Evolutionary conservation across 2,329 filamentous ascomycete genomes (phyloP), one percentile per base, ranked within the genome.

Genomic region (Cercospora zeina): DNA sequence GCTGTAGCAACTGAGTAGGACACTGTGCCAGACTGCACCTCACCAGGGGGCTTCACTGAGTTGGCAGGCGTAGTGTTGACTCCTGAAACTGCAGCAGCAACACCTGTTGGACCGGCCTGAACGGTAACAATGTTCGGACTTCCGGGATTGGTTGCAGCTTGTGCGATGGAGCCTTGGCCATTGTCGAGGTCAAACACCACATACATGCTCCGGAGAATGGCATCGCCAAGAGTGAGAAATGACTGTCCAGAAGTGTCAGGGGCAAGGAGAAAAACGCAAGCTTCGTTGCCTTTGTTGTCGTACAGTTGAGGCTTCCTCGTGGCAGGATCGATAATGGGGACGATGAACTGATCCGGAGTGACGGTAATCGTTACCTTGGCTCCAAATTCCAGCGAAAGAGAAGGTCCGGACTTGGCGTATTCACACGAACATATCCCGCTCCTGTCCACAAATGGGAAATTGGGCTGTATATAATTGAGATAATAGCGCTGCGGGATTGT

Each of bases 101-200:
- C 67, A 31, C 72, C 72, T 10, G 56, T 59, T 1, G 68, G 59
- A 2, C 72, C 72, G 21, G 71, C 68, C 19, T 64, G 31, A 9
- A 74, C 71, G 1, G 66, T 65, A 30, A 72, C 68, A 39, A 71
- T 61, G 19, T 69, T 62, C 6, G 69, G 64, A 11, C 55, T 59
- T 24, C 64, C 66, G 51, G 65, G 62, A 56, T 74, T 72, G 7
- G 67, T 55, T 1, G 62, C 62, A n/a, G 73, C 71, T 55, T 74
- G 73, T 10, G 72, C 73, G 39, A 75, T 65, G 2, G 72, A 72
- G 19, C 70, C 65, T 54, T 75, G 73, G 3, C 68, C 72, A 31
- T 75, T 73, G 64, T 75, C 73, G 45, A 75, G 71, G 55, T 75
- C 73, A 58, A 71, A 75, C 57, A 75, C 72, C 39, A 74, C 69